These are phyloP conservation scores for Raffaelea ambrosiae DNA, from an alignment of 2,329 filamentous ascomycete species.

Conservation along the genomic window DNA sequence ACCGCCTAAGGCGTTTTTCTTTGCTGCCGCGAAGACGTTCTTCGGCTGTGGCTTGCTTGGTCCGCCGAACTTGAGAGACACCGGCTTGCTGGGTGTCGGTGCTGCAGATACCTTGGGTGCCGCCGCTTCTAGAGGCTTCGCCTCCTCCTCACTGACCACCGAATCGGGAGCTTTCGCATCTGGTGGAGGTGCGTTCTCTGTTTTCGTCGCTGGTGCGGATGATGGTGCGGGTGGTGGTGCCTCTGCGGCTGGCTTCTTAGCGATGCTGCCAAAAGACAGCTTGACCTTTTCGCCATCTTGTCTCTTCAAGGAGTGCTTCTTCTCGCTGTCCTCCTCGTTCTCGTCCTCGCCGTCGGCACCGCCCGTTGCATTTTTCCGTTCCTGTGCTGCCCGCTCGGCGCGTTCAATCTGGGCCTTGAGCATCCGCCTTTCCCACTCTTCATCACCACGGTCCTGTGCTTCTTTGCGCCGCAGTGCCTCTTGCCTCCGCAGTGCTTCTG, in stretches of 20 bases:
- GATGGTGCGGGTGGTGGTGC: background rate
- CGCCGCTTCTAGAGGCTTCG: slow-evolving; percentile 7
- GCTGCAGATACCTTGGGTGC: slow-evolving; percentile 5
- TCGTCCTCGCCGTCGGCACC: slow-evolving; percentile 24
- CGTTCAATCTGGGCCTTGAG: slow-evolving; percentile 76
- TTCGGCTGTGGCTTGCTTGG: slow-evolving; percentile 54
- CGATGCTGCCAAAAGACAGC: slow-evolving; percentile 52
- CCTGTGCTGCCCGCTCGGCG: slow-evolving; percentile 54
- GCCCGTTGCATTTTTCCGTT: slow-evolving; percentile 28
- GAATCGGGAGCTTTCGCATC: background rate
- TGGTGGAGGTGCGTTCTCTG: background rate
- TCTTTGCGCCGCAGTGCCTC: slow-evolving; percentile 80
- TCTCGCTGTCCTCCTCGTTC: slow-evolving; percentile 29
- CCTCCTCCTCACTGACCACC: slow-evolving; percentile 2
- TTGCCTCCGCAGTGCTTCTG: slow-evolving; percentile 70
- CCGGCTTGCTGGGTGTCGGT: slow-evolving; percentile 14
- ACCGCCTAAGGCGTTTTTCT: slow-evolving; percentile 57
- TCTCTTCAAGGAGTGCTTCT: slow-evolving; percentile 43
- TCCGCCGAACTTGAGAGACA: slow-evolving; percentile 58
- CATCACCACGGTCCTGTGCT: slow-evolving; percentile 80
- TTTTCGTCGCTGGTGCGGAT: background rate
- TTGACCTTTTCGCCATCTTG: slow-evolving; percentile 70
- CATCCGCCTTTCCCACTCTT: slow-evolving; percentile 77
- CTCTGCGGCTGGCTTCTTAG: background rate
- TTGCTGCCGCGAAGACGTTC: slow-evolving; percentile 62